These are phyloP conservation scores for Craterostigma plantagineum DNA, from an alignment of 257 asterid species.

Conservation along the genomic window DNA sequence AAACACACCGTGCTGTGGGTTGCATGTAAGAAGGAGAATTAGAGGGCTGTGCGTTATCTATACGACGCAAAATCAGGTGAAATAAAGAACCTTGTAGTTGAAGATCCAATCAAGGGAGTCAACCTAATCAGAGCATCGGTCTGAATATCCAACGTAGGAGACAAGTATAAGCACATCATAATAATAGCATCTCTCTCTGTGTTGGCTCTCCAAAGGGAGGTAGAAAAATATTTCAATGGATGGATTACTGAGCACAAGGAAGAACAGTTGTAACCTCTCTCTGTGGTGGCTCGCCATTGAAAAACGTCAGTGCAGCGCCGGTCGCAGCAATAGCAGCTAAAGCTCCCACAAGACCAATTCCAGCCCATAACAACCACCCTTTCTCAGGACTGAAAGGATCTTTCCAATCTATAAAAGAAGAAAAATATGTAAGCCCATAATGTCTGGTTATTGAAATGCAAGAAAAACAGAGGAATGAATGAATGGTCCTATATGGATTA, in stretches of 20 bases:
- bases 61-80: too few species aligned
- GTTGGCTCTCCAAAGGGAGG: not conserved
- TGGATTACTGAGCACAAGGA: too few species aligned
- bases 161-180: too few species aligned
- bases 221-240: slow-evolving; percentile 15
- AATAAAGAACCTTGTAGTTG: slow-evolving; percentile 50
- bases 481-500: slow-evolving; percentile 15
- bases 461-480: not conserved
- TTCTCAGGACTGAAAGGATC: slow-evolving; percentile 69
- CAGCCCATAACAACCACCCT: slow-evolving; percentile 97
- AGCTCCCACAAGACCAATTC: slow-evolving; percentile 81
- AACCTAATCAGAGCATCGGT: slow-evolving; percentile 85
- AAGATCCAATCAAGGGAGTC: slow-evolving; percentile 89
- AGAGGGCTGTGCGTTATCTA: too few species aligned
- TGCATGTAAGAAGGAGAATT: not conserved
- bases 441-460: not conserved
- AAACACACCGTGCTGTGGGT: slow-evolving; percentile 69
- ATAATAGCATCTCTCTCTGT: too few species aligned
- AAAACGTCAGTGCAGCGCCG: slow-evolving; percentile 49
- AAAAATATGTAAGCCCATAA: not conserved
- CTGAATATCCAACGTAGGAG: slow-evolving; percentile 14
- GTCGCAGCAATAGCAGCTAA: slow-evolving; percentile 57
- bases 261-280: slow-evolving; percentile 98
- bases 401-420: slow-evolving; percentile 41
- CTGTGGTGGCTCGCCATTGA: slow-evolving; percentile 62